Evolutionary conservation across 2,329 filamentous ascomycete species (phyloP), one percentile per base, ranked within the genome.

Genomic region (Aspergillus floridensis): DNA sequence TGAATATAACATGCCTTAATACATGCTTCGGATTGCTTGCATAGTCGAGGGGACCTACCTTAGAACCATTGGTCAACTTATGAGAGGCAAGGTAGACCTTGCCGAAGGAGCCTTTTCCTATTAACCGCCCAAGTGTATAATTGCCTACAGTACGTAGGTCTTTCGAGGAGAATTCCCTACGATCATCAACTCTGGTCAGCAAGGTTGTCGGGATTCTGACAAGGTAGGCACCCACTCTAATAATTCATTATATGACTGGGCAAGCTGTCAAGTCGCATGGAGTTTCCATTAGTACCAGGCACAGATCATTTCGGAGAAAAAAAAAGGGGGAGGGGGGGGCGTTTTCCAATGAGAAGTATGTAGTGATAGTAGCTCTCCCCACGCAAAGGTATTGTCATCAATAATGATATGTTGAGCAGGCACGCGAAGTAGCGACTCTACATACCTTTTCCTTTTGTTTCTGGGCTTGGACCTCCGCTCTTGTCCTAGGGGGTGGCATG

Each of bases 51-150:
- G n/a, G 16, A 4, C 63, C 46, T 71, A 93, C 92, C 86, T 97
- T 98, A 73, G 93, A 96, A 71, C 93, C 93, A 87, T 97, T 97
- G 71, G 92, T 98, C 76, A 99, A 91, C 77, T 97, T 98, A 77
- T 99, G 95, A 49, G 88, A 87, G 59, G 93, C 95, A 60, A 99
- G 84, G 76, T 99, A 99, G 70, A 99, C 95, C 79, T 97, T 98
- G 70, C 95, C 95, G 77, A 99, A 99, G 64, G 93, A 97, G 59
- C 95, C 95, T 74, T 98, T 99, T 66, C 95, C 95, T 73, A 99
- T 96, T 59, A 99, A 82, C 60, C 88, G 88, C 49, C 95, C 95
- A 59, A 99, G 84, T 38, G 88, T 88, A 77, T 99, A 99, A 80
- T 97, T 98, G 68, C 95, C 95, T 62, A 99, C 95, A 57, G 88